These are phyloP conservation scores for Aspergillus candidus DNA, from an alignment of 2,329 filamentous ascomycete genomes.

Conservation along the genomic window DNA sequence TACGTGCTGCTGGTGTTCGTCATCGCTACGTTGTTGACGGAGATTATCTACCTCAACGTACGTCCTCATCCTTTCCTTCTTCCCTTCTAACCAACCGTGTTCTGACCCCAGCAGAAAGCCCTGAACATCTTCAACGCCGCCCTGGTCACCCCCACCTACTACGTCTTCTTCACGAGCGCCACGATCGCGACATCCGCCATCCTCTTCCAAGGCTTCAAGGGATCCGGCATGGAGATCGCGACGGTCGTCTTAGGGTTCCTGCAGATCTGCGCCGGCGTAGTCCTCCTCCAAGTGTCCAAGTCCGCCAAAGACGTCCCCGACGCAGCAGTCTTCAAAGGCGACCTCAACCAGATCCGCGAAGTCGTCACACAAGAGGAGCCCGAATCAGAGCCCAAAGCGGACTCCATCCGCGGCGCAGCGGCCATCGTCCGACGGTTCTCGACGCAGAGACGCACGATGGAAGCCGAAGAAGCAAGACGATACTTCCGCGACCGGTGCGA, in stretches of 20 bases:
- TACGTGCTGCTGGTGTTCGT: constrained; percentile 92
- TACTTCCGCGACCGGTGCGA: constrained; percentile 70
- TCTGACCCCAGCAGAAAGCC: constrained; percentile 67
- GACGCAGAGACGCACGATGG: constrained; percentile 65
- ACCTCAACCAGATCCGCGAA: constrained; percentile 90
- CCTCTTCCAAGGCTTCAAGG: constrained; percentile 90
- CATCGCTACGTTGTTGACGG: constrained; percentile 76
- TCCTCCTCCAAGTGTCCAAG: constrained; percentile 92
- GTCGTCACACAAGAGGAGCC: constrained; percentile 92
- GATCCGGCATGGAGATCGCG: constrained; percentile 69
- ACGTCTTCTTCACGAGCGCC: constrained; percentile 94
- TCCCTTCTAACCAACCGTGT: not conserved
- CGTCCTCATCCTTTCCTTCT: constrained; percentile 37
- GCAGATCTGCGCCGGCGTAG: constrained; percentile 86
- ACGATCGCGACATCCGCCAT: constrained; percentile 93
- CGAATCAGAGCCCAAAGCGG: constrained; percentile 93
- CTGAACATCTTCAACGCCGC: constrained; percentile 95
- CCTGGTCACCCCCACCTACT: constrained; percentile 95
- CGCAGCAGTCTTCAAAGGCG: constrained; percentile 81
- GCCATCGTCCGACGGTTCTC: constrained; percentile 83
- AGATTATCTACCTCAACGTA: constrained; percentile 94
- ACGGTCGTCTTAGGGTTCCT: constrained; percentile 92
- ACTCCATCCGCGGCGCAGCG: constrained; percentile 86
- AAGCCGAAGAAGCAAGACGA: constrained; percentile 70
- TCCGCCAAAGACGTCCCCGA: constrained; percentile 97